Evolutionary conservation across 202 grass and related monocot genomes (phyloP).

Genomic region (Setaria italica): DNA sequence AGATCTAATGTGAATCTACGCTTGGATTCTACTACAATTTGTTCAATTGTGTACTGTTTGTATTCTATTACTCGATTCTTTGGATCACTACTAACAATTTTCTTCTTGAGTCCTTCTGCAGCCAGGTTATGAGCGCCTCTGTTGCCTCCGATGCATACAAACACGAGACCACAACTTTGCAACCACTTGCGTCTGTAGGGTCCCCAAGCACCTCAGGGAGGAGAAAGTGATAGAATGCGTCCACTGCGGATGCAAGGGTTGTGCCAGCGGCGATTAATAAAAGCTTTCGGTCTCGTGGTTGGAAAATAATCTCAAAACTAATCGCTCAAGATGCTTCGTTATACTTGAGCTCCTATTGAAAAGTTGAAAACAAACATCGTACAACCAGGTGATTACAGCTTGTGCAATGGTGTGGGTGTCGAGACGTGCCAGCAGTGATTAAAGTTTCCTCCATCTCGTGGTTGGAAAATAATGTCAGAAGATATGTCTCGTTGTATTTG

Average conservation of each 20-base stretch:
- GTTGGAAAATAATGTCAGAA: not conserved
- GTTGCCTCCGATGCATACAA: constrained; percentile 89
- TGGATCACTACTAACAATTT: not conserved
- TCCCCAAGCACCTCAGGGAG: constrained; percentile 89
- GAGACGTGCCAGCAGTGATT: not conserved
- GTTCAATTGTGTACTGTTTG: not conserved
- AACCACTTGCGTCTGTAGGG: constrained; percentile 80
- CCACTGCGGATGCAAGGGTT: constrained; percentile 80
- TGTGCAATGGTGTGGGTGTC: not conserved
- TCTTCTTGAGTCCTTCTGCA: constrained; percentile 40
- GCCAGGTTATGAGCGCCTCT: constrained; percentile 85
- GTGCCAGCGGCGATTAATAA: constrained; percentile 68
- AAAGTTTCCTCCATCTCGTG: not conserved
- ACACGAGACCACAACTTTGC: constrained; percentile 90
- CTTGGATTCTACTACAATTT: not conserved
- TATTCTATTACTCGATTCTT: not conserved
- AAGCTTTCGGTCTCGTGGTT: not conserved
- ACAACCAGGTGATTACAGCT: constrained; percentile 11
- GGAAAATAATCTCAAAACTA: constrained; percentile 10
- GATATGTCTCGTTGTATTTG: not conserved
- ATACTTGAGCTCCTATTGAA: constrained; percentile 7
- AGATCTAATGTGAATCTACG: not conserved
- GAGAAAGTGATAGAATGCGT: constrained; percentile 93
- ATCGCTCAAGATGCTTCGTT: not conserved
- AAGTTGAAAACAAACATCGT: not conserved